Evolutionary conservation across 148 eudicot genomes (phyloP), one percentile per base, ranked within the genome.

Genomic region (Pouteria glomerata): DNA sequence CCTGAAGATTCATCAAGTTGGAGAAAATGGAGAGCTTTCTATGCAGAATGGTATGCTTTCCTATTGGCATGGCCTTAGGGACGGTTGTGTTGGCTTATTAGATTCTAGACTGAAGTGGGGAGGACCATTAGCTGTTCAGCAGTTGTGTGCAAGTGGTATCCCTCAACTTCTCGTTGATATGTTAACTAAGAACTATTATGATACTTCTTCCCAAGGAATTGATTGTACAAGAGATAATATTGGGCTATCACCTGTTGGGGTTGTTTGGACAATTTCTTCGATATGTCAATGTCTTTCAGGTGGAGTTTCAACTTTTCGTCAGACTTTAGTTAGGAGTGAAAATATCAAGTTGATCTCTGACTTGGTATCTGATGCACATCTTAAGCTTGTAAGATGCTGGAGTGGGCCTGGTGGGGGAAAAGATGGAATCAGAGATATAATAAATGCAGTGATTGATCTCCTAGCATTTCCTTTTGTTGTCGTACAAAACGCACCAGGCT

Each of bases 401-500:
- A 69, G 70, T 78, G 96, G 97, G 57, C 88, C 97, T 69, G 88
- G 97, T 76, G 97, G 96, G 39, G 97, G 99, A 39, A 88, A 82
- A 71, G 74, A 47, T 58, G 99, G 99, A 53, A 81, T 80, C 44
- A 84, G 84, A 72, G 92, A 90, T 74, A 73, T 78, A 41, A 82
- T 88, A 76, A 88, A 92, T 87, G 87, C 85, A 7, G 94, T 87
- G 56, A 82, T 96, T 79, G 96, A 96, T 77, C 83, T 92, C 50
- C 79, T 96, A 77, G 99, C 97, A 67, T 96, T 96, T 76, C 99
- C 99, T 73, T 92, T 92, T 82, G 99, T 96, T 58, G 99, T 97
- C 21, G 80, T 83, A 56, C 97, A 92, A 75, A 90, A 76, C 82
- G 86, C 85, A 71, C 82, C 89, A 64, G 83, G 88, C 72, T 79